Evolutionary conservation across 2,329 filamentous ascomycete species (phyloP).

Genomic region (Aspergillus quadrilineatus): DNA sequence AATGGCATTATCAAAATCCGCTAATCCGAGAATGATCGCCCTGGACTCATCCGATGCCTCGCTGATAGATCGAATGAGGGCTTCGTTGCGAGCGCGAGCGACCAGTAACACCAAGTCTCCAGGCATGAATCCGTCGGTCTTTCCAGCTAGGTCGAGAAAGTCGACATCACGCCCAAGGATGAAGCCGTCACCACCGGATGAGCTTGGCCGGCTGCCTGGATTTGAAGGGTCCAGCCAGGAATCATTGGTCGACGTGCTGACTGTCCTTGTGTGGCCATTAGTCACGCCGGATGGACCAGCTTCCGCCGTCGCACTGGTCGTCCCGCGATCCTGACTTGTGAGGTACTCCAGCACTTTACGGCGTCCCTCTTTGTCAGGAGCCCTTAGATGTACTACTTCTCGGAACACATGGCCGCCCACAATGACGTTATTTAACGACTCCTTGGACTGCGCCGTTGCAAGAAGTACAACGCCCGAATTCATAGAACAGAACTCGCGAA

Average conservation of each 20-base stretch:
- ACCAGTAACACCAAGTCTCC: constrained; percentile 86
- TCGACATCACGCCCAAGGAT: constrained; percentile 75
- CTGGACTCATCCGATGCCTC: constrained; percentile 52
- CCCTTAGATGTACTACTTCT: constrained; percentile 85
- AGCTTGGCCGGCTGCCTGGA: constrained; percentile 50
- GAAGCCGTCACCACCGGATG: constrained; percentile 61
- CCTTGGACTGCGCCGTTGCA: constrained; percentile 89
- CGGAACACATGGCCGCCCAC: constrained; percentile 88
- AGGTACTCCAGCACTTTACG: constrained; percentile 80
- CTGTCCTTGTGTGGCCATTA: constrained; percentile 38
- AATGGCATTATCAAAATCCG: constrained; percentile 80
- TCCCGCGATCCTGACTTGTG: constrained; percentile 49
- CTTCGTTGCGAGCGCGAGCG: constrained; percentile 84
- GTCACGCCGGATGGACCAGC: constrained; percentile 38
- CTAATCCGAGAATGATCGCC: constrained; percentile 64
- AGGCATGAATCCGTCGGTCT: constrained; percentile 97
- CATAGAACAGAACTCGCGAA: constrained; percentile 77
- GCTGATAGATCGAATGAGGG: constrained; percentile 77
- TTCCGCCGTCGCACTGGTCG: neutral
- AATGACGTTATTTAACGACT: constrained; percentile 84
- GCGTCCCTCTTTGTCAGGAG: constrained; percentile 87
- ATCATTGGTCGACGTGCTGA: constrained; percentile 49
- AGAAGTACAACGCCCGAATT: constrained; percentile 81
- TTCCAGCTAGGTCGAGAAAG: constrained; percentile 86
- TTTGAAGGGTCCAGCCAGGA: constrained; percentile 77